Percentiles rank a stretch among this genome's conserved stretches.
phyloP scores from a whole-genome alignment of 176 grass and related monocot genomes.

The Rhipidocladum racemiflorum region DNA sequence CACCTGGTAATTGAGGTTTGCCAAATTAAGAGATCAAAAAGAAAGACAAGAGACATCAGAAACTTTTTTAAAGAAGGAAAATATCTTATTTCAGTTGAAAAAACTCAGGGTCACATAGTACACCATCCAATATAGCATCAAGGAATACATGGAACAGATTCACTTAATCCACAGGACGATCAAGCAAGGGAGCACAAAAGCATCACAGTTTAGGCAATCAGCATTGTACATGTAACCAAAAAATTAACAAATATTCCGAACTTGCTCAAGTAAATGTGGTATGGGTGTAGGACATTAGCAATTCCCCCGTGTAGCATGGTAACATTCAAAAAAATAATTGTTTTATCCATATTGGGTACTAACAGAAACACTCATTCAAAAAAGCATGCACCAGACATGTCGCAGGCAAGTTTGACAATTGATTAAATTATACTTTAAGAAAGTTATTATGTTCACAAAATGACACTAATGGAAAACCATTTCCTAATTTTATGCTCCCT shows the following conservation, averaged over 20 bases:
- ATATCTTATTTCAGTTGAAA: background rate
- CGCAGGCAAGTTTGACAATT: background rate
- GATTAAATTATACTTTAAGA: background rate
- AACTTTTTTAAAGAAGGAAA: background rate
- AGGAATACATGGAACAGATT: background rate
- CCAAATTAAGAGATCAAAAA: background rate
- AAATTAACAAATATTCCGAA: background rate
- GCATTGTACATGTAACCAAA: background rate
- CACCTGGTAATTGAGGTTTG: background rate
- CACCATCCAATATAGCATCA: background rate
- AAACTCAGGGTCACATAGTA: background rate
- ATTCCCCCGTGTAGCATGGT: background rate
- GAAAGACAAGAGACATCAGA: background rate
- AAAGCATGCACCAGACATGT: background rate
- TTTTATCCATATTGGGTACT: background rate
- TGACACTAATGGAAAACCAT: background rate
- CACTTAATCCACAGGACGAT: background rate
- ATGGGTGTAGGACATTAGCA: background rate
- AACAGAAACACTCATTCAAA: background rate
- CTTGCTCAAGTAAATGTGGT: background rate
- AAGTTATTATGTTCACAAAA: background rate
- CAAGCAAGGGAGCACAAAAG: background rate
- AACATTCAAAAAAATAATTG: background rate
- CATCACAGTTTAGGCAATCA: background rate
- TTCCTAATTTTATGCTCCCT: background rate